Conservation (phyloP, 305 asterid species). For the Salvia sclarea region DNA sequence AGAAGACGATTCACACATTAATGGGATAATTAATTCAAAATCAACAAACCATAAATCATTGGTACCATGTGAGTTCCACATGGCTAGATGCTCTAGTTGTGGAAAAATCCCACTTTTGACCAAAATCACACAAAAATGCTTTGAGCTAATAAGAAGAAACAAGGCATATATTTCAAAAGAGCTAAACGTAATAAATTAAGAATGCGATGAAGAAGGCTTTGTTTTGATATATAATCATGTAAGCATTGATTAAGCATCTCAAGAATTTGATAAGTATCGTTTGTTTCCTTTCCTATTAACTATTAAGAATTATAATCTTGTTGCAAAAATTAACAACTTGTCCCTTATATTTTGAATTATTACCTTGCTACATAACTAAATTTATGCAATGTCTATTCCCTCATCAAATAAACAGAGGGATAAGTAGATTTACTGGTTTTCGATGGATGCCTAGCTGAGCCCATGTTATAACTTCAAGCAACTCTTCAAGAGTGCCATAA, state of each 20-base stretch:
- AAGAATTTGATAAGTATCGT: too few species aligned
- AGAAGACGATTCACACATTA: neutral
- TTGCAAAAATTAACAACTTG: too few species aligned
- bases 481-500: slow-evolving; percentile 95
- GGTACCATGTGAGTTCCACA: slow-evolving; percentile 52
- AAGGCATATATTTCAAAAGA: neutral
- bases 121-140: slow-evolving; percentile 25
- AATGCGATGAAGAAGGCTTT: too few species aligned
- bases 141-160: neutral
- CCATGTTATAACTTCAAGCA: slow-evolving; percentile 95
- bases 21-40: neutral
- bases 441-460: slow-evolving; percentile 95
- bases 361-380: neutral
- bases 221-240: too few species aligned
- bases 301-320: too few species aligned
- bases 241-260: too few species aligned
- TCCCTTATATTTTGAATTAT: neutral
- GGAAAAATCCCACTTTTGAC: slow-evolving; percentile 35
- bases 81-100: slow-evolving; percentile 30
- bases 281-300: too few species aligned
- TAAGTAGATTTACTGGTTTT: slow-evolving; percentile 64
- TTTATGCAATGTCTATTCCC: neutral
- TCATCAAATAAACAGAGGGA: neutral
- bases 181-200: neutral
- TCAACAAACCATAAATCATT: slow-evolving; percentile 23